Conservation (phyloP, 73 alveolate species). For the Tetrahymena thermophila region DNA sequence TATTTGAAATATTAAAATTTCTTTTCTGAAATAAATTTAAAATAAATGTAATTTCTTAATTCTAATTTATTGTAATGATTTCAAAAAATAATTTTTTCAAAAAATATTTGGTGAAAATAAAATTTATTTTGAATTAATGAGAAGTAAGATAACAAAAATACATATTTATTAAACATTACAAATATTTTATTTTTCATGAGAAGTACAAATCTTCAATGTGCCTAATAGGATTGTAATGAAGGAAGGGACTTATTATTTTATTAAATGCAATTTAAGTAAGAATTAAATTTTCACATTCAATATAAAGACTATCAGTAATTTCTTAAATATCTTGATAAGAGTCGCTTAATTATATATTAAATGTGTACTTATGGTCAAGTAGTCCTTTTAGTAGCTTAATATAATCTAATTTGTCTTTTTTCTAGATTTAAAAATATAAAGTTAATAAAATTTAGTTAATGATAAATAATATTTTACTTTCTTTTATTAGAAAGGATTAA, state of each 20-base stretch:
- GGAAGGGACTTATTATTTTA: background rate
- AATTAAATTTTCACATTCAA: background rate
- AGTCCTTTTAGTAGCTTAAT: background rate
- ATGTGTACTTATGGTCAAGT: background rate
- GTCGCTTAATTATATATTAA: background rate
- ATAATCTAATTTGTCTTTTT: background rate
- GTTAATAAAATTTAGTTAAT: background rate
- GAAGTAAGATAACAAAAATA: too few species aligned
- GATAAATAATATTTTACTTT: background rate
- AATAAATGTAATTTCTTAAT: too few species aligned
- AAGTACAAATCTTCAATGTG: background rate
- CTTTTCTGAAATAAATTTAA: too few species aligned
- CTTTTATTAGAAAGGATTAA: background rate
- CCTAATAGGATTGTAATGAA: background rate
- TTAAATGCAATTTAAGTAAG: background rate
- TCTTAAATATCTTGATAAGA: background rate
- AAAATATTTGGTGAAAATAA: too few species aligned
- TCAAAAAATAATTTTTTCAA: too few species aligned
- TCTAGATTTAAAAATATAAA: background rate
- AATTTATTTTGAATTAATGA: too few species aligned
- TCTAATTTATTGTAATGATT: too few species aligned
- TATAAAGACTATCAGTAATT: background rate
- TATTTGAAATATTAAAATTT: too few species aligned
- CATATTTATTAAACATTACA: background rate
- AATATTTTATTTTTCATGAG: background rate